These are phyloP conservation scores for Penicillium paxilli DNA, from an alignment of 495 filamentous ascomycete species.

Conservation along the genomic window DNA sequence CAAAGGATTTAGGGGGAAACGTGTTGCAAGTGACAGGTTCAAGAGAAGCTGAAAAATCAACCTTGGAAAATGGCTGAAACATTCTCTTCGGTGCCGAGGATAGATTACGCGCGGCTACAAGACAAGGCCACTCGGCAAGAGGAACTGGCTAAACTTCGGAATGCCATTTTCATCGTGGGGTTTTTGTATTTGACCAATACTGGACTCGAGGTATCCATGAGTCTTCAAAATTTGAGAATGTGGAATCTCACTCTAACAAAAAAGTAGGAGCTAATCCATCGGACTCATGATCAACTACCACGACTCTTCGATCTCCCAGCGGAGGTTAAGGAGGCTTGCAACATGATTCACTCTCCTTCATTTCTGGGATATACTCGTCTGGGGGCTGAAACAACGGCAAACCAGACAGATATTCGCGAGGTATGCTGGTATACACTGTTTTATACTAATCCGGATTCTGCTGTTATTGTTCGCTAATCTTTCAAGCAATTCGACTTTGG, in stretches of 20 bases:
- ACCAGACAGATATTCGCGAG: constrained; percentile 42
- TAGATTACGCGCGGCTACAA: constrained; percentile 68
- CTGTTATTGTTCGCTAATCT: neutral
- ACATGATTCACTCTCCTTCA: constrained; percentile 80
- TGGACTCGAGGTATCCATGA: constrained; percentile 68
- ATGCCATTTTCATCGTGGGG: constrained; percentile 85
- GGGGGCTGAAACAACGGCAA: constrained; percentile 49
- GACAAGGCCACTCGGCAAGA: constrained; percentile 65
- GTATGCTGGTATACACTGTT: constrained; percentile 11
- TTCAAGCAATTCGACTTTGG: constrained; percentile 47
- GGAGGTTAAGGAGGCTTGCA: constrained; percentile 75
- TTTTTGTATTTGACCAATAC: constrained; percentile 90
- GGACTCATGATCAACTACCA: constrained; percentile 69
- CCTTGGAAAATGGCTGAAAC: constrained; percentile 23
- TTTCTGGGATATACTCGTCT: constrained; percentile 53
- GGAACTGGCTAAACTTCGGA: constrained; percentile 70
- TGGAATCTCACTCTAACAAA: constrained; percentile 28
- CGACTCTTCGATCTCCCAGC: constrained; percentile 77
- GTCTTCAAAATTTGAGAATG: neutral
- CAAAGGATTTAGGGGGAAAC: neutral
- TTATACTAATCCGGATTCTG: neutral
- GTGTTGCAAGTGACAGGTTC: too few relatives aligned
- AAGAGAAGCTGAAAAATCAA: neutral
- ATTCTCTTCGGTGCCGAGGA: constrained; percentile 75
- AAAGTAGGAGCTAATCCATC: constrained; percentile 56